Evolutionary conservation across 768 basidiomycete genomes (phyloP).

Genomic region (Multifurca ochricompacta): DNA sequence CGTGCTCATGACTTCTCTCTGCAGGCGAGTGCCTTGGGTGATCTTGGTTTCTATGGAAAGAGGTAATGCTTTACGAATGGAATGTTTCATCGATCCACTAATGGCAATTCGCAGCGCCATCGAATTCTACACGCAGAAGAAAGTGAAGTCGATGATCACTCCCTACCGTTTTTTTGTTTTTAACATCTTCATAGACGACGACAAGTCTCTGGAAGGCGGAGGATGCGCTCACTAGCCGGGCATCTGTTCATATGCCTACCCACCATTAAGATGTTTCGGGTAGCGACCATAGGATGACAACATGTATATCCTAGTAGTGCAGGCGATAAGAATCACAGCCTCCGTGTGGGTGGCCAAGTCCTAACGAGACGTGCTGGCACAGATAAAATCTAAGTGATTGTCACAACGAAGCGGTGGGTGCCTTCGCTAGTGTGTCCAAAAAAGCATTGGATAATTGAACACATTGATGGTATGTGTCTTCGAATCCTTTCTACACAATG

Average conservation of each 20-base stretch:
- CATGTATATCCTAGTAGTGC: neutral
- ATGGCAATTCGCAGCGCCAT: constrained; percentile 48
- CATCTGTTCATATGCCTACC: constrained; percentile 85
- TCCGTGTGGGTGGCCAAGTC: neutral
- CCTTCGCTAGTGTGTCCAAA: constrained; percentile 52
- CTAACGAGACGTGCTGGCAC: neutral
- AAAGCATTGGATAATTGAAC: constrained; percentile 68
- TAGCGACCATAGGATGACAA: neutral
- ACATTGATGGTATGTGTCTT: constrained; percentile 72
- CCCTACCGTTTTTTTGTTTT: neutral
- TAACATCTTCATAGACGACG: constrained; percentile 51
- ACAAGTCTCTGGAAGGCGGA: constrained; percentile 91
- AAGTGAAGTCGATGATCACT: constrained; percentile 39
- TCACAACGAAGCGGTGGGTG: constrained; percentile 7
- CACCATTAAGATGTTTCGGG: constrained; percentile 40
- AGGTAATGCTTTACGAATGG: constrained; percentile 36
- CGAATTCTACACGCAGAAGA: constrained; percentile 95
- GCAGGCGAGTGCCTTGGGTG: constrained; percentile 70
- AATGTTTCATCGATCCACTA: constrained; percentile 9
- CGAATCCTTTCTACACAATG: constrained; percentile 55
- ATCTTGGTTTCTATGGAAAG: constrained; percentile 88
- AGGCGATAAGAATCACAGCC: neutral
- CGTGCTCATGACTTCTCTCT: neutral
- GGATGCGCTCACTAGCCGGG: constrained; percentile 69
- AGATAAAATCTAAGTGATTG: neutral